Conservation (phyloP, 1,284 basidiomycete species). For the Singerocomus rubriflavus region DNA sequence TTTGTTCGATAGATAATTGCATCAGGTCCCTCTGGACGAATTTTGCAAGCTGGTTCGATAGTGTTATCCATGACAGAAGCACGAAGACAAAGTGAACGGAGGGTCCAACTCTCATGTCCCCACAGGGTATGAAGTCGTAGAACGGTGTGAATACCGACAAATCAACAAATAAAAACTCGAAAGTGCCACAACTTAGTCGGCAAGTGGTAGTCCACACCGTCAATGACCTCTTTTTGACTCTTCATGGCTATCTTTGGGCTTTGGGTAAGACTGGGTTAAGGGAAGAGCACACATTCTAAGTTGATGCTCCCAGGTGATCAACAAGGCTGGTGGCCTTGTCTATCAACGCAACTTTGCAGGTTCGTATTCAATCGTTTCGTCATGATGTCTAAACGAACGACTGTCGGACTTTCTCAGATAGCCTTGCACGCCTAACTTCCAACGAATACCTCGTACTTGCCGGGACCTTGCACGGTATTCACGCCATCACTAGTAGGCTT, state of each 20-base stretch:
- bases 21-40: conserved; percentile 45
- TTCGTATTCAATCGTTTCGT: conserved; percentile 32
- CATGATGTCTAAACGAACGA: conserved; percentile 4
- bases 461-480: conserved; percentile 96
- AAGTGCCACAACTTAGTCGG: no score
- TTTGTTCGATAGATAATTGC: conserved; percentile 49
- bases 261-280: conserved; percentile 53
- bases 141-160: no score
- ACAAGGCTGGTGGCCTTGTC: conserved; percentile 97
- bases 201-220: background rate
- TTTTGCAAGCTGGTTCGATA: conserved; percentile 27
- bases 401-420: conserved; percentile 51
- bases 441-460: conserved; percentile 98
- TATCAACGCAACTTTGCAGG: conserved; percentile 92
- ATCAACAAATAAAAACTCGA: no score
- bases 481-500: conserved; percentile 93
- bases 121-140: no score
- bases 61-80: conserved; percentile 24
- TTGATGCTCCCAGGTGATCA: conserved; percentile 71
- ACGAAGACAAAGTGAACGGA: conserved; percentile 6
- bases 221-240: conserved; percentile 7
- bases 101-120: conserved; percentile 20
- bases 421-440: conserved; percentile 83
- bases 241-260: conserved; percentile 75
- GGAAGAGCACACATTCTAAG: conserved; percentile 1